Conservation (phyloP, 2,329 filamentous ascomycete genomes). For the Ceratocystis huliohia region DNA sequence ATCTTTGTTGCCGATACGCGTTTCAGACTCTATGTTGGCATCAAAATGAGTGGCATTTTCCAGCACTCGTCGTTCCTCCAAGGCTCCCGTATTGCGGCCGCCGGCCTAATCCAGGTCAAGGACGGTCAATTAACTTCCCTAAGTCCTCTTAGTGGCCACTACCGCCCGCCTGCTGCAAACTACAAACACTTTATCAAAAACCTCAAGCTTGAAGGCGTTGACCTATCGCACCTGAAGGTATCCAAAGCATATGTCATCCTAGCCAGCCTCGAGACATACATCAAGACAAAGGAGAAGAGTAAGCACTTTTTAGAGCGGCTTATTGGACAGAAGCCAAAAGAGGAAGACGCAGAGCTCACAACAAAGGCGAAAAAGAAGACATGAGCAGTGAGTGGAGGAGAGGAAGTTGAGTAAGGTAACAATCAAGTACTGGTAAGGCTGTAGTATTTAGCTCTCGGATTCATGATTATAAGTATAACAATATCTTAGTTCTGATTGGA, state of each 20-base stretch:
- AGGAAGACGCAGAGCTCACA: constrained; percentile 6
- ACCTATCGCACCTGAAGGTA: constrained; percentile 67
- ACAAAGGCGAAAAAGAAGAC: constrained; percentile 10
- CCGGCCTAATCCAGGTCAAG: constrained; percentile 75
- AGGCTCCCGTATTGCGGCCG: constrained; percentile 66
- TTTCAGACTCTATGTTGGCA: constrained; percentile 76
- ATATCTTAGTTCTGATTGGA: background rate
- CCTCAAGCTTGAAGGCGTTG: constrained; percentile 59
- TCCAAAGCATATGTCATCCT: constrained; percentile 72
- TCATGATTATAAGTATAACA: constrained; percentile 6
- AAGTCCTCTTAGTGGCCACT: constrained; percentile 65
- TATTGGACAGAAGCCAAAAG: constrained; percentile 15
- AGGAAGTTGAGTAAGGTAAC: background rate
- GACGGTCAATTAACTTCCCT: constrained; percentile 63
- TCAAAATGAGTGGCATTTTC: constrained; percentile 78
- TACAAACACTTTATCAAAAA: constrained; percentile 70
- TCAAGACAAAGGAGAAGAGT: constrained; percentile 53
- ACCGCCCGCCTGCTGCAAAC: constrained; percentile 69
- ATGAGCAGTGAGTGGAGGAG: background rate
- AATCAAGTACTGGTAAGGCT: background rate
- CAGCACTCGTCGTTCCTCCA: constrained; percentile 86
- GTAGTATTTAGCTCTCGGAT: background rate
- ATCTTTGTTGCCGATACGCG: constrained; percentile 83
- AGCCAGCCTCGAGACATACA: constrained; percentile 69
- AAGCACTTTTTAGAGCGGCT: constrained; percentile 36